Evolutionary conservation across 192 early-diverging fungal genomes (phyloP).

Genomic region (Gryganskiella cystojenkinii): DNA sequence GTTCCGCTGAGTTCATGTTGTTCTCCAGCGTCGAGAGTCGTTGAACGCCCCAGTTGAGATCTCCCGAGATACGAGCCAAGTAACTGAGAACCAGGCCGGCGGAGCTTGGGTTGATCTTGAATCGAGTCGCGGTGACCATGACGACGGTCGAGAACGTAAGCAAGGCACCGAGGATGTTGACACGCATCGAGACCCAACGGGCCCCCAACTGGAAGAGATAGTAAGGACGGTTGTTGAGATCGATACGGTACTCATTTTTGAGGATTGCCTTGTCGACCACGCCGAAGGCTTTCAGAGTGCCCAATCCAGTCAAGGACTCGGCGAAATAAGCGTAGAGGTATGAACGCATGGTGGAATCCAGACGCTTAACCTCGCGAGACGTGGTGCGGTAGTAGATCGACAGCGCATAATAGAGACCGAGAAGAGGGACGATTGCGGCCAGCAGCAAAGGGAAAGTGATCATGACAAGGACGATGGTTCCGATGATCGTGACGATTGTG

Average conservation of each 20-base stretch:
- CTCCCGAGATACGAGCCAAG: conserved; percentile 74
- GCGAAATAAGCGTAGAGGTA: conserved; percentile 85
- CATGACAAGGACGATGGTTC: conserved; percentile 66
- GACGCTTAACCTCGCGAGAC: conserved; percentile 87
- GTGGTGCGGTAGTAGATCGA: conserved; percentile 81
- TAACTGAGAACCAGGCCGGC: conserved; percentile 77
- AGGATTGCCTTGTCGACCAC: conserved; percentile 30
- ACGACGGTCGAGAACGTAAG: conserved; percentile 84
- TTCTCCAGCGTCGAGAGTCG: conserved; percentile 71
- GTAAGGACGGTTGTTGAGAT: conserved; percentile 83
- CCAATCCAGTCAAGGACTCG: conserved; percentile 79
- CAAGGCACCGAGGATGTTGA: conserved; percentile 77
- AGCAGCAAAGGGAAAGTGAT: conserved; percentile 68
- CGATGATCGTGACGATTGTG: conserved; percentile 39
- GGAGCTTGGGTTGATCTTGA: conserved; percentile 76
- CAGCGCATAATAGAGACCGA: conserved; percentile 79
- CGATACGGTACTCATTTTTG: conserved; percentile 75
- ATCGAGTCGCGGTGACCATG: conserved; percentile 72
- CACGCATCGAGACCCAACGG: conserved; percentile 77
- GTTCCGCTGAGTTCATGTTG: conserved; percentile 51
- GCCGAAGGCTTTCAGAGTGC: conserved; percentile 84
- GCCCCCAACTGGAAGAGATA: conserved; percentile 78
- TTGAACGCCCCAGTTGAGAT: conserved; percentile 73
- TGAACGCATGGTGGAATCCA: conserved; percentile 86
- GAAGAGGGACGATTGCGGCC: conserved; percentile 72